phyloP scores from a whole-genome alignment of 2,329 filamentous ascomycete species.

The Acrodontium crateriforme region DNA sequence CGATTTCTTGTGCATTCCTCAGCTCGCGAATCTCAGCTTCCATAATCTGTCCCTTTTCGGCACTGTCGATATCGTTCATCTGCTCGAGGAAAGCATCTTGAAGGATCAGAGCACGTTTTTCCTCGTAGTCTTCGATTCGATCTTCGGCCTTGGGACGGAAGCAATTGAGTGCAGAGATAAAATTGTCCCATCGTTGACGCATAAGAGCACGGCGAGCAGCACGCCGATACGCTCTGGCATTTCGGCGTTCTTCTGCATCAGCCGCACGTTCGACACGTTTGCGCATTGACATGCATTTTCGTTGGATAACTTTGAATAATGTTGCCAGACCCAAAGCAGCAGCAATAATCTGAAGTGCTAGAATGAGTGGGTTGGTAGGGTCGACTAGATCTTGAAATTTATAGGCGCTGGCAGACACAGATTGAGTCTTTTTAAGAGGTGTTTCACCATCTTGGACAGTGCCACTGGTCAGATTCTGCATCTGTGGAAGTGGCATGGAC shows the following conservation, averaged over 20 bases:
- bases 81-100: constrained; percentile 22
- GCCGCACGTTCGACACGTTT: constrained; percentile 40
- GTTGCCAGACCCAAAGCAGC: constrained; percentile 31
- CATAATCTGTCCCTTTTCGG: constrained; percentile 28
- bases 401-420: constrained; percentile 5
- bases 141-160: constrained; percentile 21
- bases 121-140: constrained; percentile 32
- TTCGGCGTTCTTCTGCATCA: constrained; percentile 39
- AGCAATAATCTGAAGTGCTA: constrained; percentile 31
- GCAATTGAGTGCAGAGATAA: constrained; percentile 17
- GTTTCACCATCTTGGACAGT: constrained; percentile 1
- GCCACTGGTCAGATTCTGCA: background rate
- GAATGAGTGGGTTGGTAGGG: constrained; percentile 20
- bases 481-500: background rate
- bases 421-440: constrained; percentile 5
- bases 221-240: constrained; percentile 37
- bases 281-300: constrained; percentile 36
- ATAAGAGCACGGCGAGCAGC: constrained; percentile 39
- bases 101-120: constrained; percentile 36
- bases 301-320: constrained; percentile 30
- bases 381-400: constrained; percentile 12
- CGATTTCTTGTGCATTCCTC: constrained; percentile 38
- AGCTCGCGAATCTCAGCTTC: constrained; percentile 38
- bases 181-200: constrained; percentile 34
- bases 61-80: constrained; percentile 30